Conservation (phyloP, 2,329 filamentous ascomycete species). For the Exophiala oligosperma region DNA sequence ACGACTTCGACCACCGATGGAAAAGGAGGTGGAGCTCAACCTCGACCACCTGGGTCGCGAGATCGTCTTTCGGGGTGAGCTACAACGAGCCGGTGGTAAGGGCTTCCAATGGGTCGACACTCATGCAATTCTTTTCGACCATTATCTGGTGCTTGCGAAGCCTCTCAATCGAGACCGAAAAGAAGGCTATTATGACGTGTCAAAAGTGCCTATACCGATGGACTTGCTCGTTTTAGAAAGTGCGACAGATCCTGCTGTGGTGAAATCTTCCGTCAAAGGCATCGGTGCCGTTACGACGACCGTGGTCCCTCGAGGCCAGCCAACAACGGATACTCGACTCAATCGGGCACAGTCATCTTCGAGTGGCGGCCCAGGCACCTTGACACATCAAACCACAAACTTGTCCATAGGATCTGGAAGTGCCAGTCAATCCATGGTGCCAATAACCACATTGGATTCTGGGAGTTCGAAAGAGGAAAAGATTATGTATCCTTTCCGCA, state of each 20-base stretch:
- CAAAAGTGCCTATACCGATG: constrained; percentile 94
- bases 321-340: constrained; percentile 51
- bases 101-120: constrained; percentile 93
- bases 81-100: constrained; percentile 84
- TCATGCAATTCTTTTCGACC: constrained; percentile 90
- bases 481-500: constrained; percentile 87
- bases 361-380: constrained; percentile 41
- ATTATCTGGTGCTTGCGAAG: constrained; percentile 93
- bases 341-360: constrained; percentile 53
- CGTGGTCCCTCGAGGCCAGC: constrained; percentile 50
- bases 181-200: constrained; percentile 86
- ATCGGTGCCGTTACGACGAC: constrained; percentile 65
- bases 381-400: constrained; percentile 69
- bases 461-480: constrained; percentile 67
- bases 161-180: constrained; percentile 61
- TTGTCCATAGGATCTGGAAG: constrained; percentile 61
- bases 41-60: constrained; percentile 91
- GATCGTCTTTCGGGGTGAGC: constrained; percentile 82
- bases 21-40: constrained; percentile 77
- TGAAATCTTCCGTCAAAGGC: constrained; percentile 71
- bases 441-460: constrained; percentile 49
- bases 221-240: constrained; percentile 90
- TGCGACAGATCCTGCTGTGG: constrained; percentile 84
- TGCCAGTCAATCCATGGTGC: constrained; percentile 52
- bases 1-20: constrained; percentile 82